Conservation (phyloP, 2,329 filamentous ascomycete genomes). For the Fusarium abutilonis region DNA sequence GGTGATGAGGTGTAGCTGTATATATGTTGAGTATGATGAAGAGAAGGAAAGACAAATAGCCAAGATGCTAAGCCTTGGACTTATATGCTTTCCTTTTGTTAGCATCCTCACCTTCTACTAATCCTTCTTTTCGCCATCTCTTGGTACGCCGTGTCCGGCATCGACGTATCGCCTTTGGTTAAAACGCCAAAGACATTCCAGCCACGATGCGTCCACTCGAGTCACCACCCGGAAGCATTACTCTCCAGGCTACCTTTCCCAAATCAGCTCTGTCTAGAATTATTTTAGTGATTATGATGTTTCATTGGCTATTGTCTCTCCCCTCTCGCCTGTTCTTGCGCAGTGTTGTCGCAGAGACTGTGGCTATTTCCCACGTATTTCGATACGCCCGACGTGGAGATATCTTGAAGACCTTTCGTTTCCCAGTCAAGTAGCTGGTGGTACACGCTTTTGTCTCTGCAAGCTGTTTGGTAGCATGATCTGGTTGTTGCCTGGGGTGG, state of each 20-base stretch:
- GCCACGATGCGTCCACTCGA: slow-evolving; percentile 25
- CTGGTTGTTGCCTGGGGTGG: not conserved
- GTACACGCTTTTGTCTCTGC: not conserved
- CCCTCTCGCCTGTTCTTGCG: not conserved
- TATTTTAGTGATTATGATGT: not conserved
- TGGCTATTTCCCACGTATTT: slow-evolving; percentile 1
- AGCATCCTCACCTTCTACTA: not conserved
- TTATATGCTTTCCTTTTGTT: slow-evolving; percentile 16
- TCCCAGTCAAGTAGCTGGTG: not conserved
- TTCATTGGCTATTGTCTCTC: not conserved
- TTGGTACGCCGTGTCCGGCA: slow-evolving; percentile 17
- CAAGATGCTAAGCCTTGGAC: slow-evolving; percentile 4
- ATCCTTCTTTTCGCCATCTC: not conserved
- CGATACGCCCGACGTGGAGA: slow-evolving; percentile 1
- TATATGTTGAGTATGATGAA: slow-evolving; percentile 5
- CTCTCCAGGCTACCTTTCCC: slow-evolving; percentile 6
- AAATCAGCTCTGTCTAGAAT: slow-evolving; percentile 1
- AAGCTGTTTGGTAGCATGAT: not conserved
- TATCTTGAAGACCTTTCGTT: not conserved
- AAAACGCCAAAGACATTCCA: slow-evolving; percentile 30
- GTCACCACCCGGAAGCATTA: slow-evolving; percentile 31
- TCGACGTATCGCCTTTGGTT: slow-evolving; percentile 17
- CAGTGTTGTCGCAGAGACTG: slow-evolving; percentile 4
- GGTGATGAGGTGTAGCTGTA: not conserved
- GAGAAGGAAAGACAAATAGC: slow-evolving; percentile 5